Percentiles rank a stretch among this genome's conserved stretches.
These are phyloP conservation scores for Thecaphora frezii DNA, from an alignment of 1,284 basidiomycete genomes.

Conservation along the genomic window DNA sequence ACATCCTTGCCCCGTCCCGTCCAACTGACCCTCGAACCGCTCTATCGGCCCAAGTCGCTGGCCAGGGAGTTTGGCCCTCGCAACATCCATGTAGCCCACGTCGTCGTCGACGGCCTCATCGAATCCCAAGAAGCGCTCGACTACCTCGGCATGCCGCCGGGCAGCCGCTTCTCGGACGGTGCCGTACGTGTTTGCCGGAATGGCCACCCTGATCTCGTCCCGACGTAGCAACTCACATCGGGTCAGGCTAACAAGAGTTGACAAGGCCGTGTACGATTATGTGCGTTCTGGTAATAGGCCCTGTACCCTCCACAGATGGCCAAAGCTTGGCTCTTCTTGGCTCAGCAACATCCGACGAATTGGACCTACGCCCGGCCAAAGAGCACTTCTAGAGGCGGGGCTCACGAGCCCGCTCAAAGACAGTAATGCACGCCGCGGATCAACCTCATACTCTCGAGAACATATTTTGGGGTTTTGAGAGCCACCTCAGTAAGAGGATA, in stretches of 20 bases:
- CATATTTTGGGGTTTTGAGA: too few relatives aligned
- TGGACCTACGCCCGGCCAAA: constrained; percentile 44
- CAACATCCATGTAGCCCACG: constrained; percentile 41
- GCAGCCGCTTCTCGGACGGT: constrained; percentile 32
- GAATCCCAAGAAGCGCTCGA: constrained; percentile 36
- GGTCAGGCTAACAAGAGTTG: too few relatives aligned
- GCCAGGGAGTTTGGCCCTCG: constrained; percentile 36
- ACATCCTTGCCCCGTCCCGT: too few relatives aligned
- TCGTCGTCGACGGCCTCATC: constrained; percentile 48
- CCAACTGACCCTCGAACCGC: neutral
- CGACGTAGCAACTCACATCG: too few relatives aligned
- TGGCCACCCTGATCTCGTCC: too few relatives aligned
- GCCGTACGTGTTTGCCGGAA: constrained; percentile 14
- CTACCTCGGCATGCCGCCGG: constrained; percentile 32
- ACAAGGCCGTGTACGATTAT: too few relatives aligned
- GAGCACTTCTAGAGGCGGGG: constrained; percentile 36
- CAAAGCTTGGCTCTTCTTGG: constrained; percentile 50
- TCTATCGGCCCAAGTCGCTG: constrained; percentile 29
- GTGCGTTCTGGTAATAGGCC: constrained; percentile 12
- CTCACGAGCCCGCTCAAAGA: too few relatives aligned
- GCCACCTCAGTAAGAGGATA: too few relatives aligned
- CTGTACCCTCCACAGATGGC: constrained; percentile 42
- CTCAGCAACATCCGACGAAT: constrained; percentile 43
- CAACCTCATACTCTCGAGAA: too few relatives aligned
- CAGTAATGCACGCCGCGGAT: too few relatives aligned